These are phyloP conservation scores for Plasmodium malariae DNA, from an alignment of 169 alveolate genomes.

Conservation along the genomic window DNA sequence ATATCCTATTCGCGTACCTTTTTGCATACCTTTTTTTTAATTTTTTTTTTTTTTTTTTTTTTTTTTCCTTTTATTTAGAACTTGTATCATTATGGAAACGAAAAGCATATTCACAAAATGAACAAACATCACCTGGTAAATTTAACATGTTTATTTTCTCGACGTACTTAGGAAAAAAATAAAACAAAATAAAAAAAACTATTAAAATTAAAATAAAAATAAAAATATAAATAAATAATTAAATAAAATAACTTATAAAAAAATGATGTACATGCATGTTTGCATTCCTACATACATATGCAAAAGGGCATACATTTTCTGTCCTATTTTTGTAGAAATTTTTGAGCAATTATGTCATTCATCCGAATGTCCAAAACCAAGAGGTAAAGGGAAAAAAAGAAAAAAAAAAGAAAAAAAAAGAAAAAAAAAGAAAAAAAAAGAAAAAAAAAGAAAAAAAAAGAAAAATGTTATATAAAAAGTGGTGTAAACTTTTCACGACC, in stretches of 20 bases:
- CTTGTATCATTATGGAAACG: slow-evolving; percentile 26
- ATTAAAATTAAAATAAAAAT: no score
- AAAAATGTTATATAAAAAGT: no score
- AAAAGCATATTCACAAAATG: slow-evolving; percentile 52
- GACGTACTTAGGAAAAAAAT: background rate
- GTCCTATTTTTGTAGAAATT: slow-evolving; percentile 7
- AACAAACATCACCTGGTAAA: slow-evolving; percentile 37
- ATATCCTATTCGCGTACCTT: background rate
- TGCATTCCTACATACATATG: background rate
- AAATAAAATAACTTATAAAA: no score
- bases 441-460: background rate
- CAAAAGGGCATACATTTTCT: background rate
- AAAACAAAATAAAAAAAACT: background rate
- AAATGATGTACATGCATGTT: background rate
- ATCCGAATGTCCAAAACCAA: slow-evolving; percentile 9
- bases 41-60: background rate
- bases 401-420: background rate
- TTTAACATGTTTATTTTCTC: background rate
- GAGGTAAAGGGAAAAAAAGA: slow-evolving; percentile 31
- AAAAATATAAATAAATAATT: no score
- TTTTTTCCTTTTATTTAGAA: background rate
- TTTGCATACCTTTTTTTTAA: background rate
- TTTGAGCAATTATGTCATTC: slow-evolving; percentile 36
- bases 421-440: background rate
- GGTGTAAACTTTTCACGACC: no score